phyloP scores from a whole-genome alignment of 1,139 yeast species.

The Candida sojae region DNA sequence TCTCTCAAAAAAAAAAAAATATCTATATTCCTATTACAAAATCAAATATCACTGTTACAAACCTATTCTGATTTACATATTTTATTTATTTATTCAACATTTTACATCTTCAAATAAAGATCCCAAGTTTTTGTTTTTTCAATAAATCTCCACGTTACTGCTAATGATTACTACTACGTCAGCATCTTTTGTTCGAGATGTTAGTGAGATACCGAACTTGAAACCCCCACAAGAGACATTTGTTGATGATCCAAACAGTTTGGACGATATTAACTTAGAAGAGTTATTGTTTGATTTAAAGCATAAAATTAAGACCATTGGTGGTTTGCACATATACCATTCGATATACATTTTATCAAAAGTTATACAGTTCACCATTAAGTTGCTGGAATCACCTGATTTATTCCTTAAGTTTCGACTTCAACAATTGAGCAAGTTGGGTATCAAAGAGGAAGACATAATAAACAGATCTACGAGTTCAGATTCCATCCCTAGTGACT shows the following conservation, averaged over 20 bases:
- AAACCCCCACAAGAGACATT: constrained; percentile 43
- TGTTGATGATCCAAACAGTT: constrained; percentile 40
- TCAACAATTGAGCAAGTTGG: constrained; percentile 26
- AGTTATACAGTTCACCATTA: constrained; percentile 36
- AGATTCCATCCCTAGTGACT: neutral
- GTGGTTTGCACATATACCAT: constrained; percentile 38
- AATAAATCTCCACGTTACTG: neutral
- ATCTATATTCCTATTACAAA: neutral
- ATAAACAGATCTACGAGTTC: neutral
- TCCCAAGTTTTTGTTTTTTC: neutral
- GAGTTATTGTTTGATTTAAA: constrained; percentile 38
- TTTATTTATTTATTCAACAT: neutral
- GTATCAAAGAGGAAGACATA: constrained; percentile 19
- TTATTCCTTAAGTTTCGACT: constrained; percentile 27
- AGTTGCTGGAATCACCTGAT: constrained; percentile 28
- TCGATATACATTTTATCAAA: constrained; percentile 35
- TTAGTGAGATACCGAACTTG: constrained; percentile 35
- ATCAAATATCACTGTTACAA: neutral
- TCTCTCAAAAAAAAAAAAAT: neutral
- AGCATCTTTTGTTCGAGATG: constrained; percentile 15
- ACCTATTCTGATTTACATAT: neutral
- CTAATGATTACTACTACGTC: constrained; percentile 3
- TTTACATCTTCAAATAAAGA: neutral
- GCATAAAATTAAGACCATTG: constrained; percentile 32
- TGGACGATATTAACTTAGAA: constrained; percentile 37